phyloP scores from a whole-genome alignment of 108 stramenopile species.

The Skeletonema grethae region DNA sequence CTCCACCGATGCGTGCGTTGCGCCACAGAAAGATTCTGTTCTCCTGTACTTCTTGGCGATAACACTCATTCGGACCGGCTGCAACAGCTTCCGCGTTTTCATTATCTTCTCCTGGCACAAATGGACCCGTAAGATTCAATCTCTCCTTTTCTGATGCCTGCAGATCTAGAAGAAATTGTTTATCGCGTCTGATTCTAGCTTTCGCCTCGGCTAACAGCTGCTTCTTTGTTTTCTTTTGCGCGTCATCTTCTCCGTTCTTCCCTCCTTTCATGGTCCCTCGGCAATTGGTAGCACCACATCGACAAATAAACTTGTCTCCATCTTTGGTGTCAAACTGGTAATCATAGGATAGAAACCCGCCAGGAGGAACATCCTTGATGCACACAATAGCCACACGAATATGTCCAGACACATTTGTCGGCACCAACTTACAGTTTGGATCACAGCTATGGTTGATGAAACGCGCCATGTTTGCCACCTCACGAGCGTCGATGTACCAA shows the following conservation, averaged over 20 bases:
- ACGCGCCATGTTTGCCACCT: conserved; percentile 80
- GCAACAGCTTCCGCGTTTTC: conserved; percentile 51
- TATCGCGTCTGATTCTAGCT: conserved; percentile 55
- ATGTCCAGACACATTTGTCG: conserved; percentile 80
- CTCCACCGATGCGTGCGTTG: conserved; percentile 57
- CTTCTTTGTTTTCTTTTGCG: conserved; percentile 44
- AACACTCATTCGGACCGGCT: conserved; percentile 47
- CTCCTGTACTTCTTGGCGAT: conserved; percentile 28
- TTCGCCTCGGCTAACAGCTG: conserved; percentile 61
- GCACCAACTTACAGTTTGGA: conserved; percentile 88
- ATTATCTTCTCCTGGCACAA: conserved; percentile 58
- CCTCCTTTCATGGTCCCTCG: conserved; percentile 83
- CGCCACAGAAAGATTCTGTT: conserved; percentile 69
- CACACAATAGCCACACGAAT: conserved; percentile 88
- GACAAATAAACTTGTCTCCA: conserved; percentile 65
- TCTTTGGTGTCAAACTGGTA: conserved; percentile 89
- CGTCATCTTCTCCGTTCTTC: conserved; percentile 20
- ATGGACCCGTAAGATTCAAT: conserved; percentile 41
- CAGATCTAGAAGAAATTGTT: conserved; percentile 56
- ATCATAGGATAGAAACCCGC: conserved; percentile 91
- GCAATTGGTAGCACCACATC: conserved; percentile 77
- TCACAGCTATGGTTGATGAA: conserved; percentile 97
- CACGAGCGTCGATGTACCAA: conserved; percentile 91
- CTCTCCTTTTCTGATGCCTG: conserved; percentile 32
- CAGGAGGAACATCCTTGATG: conserved; percentile 65